Evolutionary conservation across 495 filamentous ascomycete genomes (phyloP).

Genomic region (Penicillium herquei): DNA sequence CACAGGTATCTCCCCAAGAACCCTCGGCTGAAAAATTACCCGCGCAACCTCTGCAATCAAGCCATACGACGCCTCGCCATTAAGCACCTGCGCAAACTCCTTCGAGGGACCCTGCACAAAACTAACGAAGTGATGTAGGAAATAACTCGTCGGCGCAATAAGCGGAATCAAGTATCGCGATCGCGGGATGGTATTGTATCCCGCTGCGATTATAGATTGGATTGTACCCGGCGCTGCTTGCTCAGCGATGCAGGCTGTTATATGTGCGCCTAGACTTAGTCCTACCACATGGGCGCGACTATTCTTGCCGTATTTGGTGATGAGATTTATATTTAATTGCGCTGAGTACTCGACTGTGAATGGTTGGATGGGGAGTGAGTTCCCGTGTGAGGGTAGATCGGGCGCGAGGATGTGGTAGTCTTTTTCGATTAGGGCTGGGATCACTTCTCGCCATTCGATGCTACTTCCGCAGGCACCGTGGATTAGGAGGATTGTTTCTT

Average conservation of each 20-base stretch:
- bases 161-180: background rate
- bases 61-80: conserved; percentile 3
- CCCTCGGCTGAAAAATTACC: conserved; percentile 4
- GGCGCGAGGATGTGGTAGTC: conserved; percentile 18
- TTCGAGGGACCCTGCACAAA: background rate
- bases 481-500: conserved; percentile 16
- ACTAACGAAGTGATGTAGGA: background rate
- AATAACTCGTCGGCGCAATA: background rate
- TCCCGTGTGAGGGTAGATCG: conserved; percentile 20
- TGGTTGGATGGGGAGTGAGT: conserved; percentile 7
- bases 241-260: conserved; percentile 10
- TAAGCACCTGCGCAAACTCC: conserved; percentile 2
- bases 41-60: conserved; percentile 2
- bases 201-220: conserved; percentile 4
- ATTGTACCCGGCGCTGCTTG: conserved; percentile 1
- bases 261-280: conserved; percentile 16
- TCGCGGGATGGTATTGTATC: conserved; percentile 9
- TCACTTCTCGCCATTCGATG: conserved; percentile 14
- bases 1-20: background rate
- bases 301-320: conserved; percentile 9
- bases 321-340: conserved; percentile 1
- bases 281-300: conserved; percentile 12
- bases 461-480: conserved; percentile 14
- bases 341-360: conserved; percentile 13
- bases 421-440: conserved; percentile 7